A percentile compares a stretch with the other conserved stretches of the same genome.
These are phyloP conservation scores for Closterium sp. DNA, from an alignment of 139 green algal species.

Conservation along the genomic window DNA sequence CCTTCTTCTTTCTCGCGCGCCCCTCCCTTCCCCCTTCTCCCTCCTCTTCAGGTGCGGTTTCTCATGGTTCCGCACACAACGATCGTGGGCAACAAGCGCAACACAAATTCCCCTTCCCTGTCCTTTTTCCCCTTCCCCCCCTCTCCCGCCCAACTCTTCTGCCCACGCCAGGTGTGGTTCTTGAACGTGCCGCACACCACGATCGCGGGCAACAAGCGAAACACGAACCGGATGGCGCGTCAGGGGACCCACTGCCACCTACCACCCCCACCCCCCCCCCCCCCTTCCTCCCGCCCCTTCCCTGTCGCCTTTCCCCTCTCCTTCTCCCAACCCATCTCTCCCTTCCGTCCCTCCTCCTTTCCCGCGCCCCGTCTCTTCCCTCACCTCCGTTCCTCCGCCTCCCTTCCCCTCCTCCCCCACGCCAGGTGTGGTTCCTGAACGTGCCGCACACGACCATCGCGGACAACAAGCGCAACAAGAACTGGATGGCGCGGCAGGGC, in stretches of 20 bases:
- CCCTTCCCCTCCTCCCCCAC: background rate
- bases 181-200: conserved; percentile 13
- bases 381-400: too few species aligned
- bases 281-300: background rate
- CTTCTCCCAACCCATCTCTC: too few species aligned
- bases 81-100: conserved; percentile 22
- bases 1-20: background rate
- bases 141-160: too few species aligned
- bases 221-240: conserved; percentile 34
- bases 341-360: too few species aligned
- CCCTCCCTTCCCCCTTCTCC: background rate
- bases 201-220: conserved; percentile 13
- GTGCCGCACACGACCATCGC: conserved; percentile 23
- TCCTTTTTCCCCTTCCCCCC: background rate
- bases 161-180: conserved; percentile 40
- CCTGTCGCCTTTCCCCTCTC: background rate
- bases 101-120: background rate
- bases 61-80: conserved; percentile 7
- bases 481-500: conserved; percentile 15
- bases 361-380: too few species aligned
- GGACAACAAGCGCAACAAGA: conserved; percentile 35
- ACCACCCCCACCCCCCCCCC: too few species aligned
- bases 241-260: too few species aligned
- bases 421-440: conserved; percentile 42
- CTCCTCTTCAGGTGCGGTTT: conserved; percentile 7